These are phyloP conservation scores for Zygosaccharomyces bisporus DNA, from an alignment of 805 yeast species.

Conservation along the genomic window DNA sequence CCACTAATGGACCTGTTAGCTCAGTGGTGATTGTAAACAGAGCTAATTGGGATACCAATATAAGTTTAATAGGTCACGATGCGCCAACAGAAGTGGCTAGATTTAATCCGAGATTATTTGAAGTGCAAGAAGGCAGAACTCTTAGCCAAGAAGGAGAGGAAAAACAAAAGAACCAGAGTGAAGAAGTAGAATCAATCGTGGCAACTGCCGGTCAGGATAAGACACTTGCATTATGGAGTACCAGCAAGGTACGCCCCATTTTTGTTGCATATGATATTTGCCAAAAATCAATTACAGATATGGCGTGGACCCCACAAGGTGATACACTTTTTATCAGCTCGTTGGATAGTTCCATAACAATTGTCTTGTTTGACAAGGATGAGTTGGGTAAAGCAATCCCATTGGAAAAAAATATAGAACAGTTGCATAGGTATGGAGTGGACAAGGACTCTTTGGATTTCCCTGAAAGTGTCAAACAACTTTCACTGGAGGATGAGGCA, in stretches of 20 bases:
- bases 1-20: conserved; percentile 77
- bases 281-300: conserved; percentile 76
- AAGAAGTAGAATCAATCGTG: conserved; percentile 60
- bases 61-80: conserved; percentile 76
- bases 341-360: conserved; percentile 77
- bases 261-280: conserved; percentile 75
- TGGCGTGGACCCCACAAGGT: conserved; percentile 87
- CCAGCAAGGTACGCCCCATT: conserved; percentile 69
- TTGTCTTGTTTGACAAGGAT: conserved; percentile 55
- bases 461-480: conserved; percentile 82
- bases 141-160: conserved; percentile 10
- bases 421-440: conserved; percentile 80
- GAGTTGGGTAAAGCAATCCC: conserved; percentile 67
- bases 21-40: conserved; percentile 69
- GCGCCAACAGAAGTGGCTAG: conserved; percentile 80
- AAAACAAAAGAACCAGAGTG: conserved; percentile 13
- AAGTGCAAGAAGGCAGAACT: conserved; percentile 23
- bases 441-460: conserved; percentile 79
- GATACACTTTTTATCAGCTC: conserved; percentile 68
- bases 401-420: conserved; percentile 59
- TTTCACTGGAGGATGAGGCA: conserved; percentile 65
- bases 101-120: conserved; percentile 67
- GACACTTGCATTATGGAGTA: conserved; percentile 84
- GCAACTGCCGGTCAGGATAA: conserved; percentile 97
- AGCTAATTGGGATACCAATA: conserved; percentile 75